phyloP scores from a whole-genome alignment of 2,329 filamentous ascomycete genomes.

The Nothomitra cinnamomea region DNA sequence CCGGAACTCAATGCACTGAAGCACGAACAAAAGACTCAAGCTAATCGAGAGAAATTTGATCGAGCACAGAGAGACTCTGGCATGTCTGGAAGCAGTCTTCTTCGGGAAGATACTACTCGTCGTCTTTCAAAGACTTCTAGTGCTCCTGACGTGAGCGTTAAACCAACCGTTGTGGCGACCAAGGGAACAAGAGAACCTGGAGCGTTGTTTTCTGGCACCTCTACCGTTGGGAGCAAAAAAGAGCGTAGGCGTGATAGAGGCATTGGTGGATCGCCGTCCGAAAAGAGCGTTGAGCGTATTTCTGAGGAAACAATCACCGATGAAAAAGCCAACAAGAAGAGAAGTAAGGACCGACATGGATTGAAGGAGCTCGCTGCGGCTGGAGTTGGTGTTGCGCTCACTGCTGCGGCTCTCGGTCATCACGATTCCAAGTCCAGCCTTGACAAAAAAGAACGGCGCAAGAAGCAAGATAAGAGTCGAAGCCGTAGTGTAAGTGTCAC shows the following conservation, averaged over 20 bases:
- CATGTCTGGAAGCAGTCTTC: conserved; percentile 35
- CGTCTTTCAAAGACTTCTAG: conserved; percentile 43
- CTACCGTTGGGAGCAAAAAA: conserved; percentile 29
- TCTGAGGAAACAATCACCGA: conserved; percentile 31
- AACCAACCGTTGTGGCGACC: conserved; percentile 36
- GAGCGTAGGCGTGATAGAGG: conserved; percentile 36
- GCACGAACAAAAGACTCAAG: conserved; percentile 67
- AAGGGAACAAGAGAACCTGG: conserved; percentile 17
- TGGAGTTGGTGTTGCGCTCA: conserved; percentile 39
- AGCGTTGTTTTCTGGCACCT: conserved; percentile 36
- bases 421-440: conserved; percentile 47
- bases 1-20: conserved; percentile 86
- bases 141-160: conserved; percentile 38
- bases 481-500: conserved; percentile 34
- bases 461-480: conserved; percentile 32
- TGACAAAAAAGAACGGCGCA: conserved; percentile 26
- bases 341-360: conserved; percentile 30
- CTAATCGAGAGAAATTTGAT: conserved; percentile 52
- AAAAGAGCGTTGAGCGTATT: conserved; percentile 25
- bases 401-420: conserved; percentile 43
- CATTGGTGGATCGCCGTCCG: conserved; percentile 26
- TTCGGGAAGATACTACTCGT: conserved; percentile 35
- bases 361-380: conserved; percentile 38
- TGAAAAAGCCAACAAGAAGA: conserved; percentile 30
- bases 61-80: conserved; percentile 45